Percentiles rank a stretch among this genome's conserved stretches.
Evolutionary conservation across 2,329 filamentous ascomycete genomes (phyloP).

Genomic region (Colletotrichum tropicicola): DNA sequence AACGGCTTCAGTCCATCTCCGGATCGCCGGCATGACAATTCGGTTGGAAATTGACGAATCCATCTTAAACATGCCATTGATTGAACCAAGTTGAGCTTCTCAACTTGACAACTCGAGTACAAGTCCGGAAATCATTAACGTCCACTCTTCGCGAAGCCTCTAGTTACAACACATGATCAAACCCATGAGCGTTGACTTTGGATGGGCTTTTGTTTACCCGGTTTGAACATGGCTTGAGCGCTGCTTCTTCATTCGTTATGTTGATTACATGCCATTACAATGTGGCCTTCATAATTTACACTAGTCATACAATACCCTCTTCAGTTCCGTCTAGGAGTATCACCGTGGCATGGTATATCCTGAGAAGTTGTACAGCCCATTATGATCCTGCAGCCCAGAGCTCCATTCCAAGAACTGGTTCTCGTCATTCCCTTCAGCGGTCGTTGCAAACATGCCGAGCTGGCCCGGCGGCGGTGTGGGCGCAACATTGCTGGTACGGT

Average conservation of each 20-base stretch:
- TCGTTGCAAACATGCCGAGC: constrained; percentile 6
- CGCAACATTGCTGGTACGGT: neutral
- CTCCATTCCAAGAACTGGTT: constrained; percentile 8
- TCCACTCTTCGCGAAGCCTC: too few relatives aligned
- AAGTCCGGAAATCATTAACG: too few relatives aligned
- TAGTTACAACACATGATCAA: too few relatives aligned
- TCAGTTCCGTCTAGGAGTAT: neutral
- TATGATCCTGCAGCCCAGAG: constrained; percentile 8
- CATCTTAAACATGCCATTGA: too few relatives aligned
- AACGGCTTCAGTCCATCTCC: too few relatives aligned
- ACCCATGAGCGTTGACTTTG: too few relatives aligned
- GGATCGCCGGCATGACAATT: too few relatives aligned
- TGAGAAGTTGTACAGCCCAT: constrained; percentile 19
- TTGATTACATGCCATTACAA: neutral
- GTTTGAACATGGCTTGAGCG: too few relatives aligned
- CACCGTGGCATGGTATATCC: constrained; percentile 18
- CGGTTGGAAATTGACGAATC: too few relatives aligned
- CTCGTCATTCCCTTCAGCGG: neutral
- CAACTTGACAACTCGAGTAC: too few relatives aligned
- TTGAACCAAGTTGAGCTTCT: too few relatives aligned
- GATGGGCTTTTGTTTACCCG: neutral
- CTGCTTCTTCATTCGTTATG: neutral
- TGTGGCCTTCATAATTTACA: neutral
- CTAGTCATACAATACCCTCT: neutral
- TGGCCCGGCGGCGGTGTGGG: neutral